These are phyloP conservation scores for Huntiella omanensis DNA, from an alignment of 2,329 filamentous ascomycete species.

Conservation along the genomic window DNA sequence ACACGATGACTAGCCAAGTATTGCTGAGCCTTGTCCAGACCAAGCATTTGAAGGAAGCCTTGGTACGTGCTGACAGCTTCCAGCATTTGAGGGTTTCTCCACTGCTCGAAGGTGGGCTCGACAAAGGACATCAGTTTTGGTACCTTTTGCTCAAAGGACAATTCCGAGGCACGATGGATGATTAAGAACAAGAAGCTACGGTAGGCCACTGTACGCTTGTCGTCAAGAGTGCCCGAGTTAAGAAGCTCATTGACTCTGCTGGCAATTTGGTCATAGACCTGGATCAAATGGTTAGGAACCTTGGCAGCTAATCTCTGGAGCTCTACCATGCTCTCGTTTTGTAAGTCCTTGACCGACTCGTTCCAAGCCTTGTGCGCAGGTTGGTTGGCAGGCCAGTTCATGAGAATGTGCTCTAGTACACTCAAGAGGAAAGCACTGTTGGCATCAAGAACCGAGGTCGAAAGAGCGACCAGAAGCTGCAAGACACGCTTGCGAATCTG, in stretches of 20 bases:
- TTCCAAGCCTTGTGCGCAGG: conserved; percentile 56
- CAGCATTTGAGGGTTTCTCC: conserved; percentile 54
- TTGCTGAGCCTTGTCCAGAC: conserved; percentile 58
- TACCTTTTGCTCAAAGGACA: conserved; percentile 54
- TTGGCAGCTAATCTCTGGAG: conserved; percentile 74
- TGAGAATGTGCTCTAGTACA: conserved; percentile 77
- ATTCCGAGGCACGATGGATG: conserved; percentile 61
- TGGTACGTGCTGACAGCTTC: conserved; percentile 53
- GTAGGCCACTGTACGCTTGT: conserved; percentile 70
- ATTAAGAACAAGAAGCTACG: conserved; percentile 88
- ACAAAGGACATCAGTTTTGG: conserved; percentile 59
- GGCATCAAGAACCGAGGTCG: conserved; percentile 59
- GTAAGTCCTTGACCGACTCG: conserved; percentile 77
- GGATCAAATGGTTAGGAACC: conserved; percentile 76
- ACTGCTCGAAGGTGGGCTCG: conserved; percentile 61
- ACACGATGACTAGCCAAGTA: conserved; percentile 61
- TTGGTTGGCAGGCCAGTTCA: conserved; percentile 58
- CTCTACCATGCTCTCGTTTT: conserved; percentile 69
- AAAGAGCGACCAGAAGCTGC: conserved; percentile 69
- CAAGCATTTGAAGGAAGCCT: conserved; percentile 63
- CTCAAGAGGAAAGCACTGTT: conserved; percentile 69
- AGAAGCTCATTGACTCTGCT: conserved; percentile 65
- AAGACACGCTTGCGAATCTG: conserved; percentile 65
- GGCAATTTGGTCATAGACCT: conserved; percentile 76
- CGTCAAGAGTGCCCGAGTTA: conserved; percentile 52